These are phyloP conservation scores for Nannochloropsis oceanica DNA, from an alignment of 108 stramenopile species.

Conservation along the genomic window DNA sequence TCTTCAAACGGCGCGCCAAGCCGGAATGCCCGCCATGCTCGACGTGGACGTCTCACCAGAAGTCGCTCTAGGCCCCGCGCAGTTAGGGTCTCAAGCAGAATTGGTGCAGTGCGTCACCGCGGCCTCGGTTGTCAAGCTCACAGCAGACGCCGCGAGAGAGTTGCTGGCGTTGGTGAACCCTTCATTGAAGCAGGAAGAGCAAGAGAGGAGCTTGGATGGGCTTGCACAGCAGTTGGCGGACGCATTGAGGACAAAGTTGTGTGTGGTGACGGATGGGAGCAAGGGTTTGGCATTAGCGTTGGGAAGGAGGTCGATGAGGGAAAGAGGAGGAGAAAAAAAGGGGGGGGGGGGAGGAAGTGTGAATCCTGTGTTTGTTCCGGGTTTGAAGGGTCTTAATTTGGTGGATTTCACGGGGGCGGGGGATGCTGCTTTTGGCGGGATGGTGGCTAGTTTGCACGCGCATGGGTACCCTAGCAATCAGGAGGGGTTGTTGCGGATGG, in stretches of 20 bases:
- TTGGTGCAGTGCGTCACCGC: not conserved
- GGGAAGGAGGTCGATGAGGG: not conserved
- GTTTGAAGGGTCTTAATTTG: not conserved
- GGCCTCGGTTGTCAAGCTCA: not conserved
- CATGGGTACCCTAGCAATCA: not conserved
- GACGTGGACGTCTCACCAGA: not conserved
- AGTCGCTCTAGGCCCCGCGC: not conserved
- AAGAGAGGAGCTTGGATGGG: not conserved
- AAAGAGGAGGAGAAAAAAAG: not conserved
- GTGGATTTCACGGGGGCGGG: not conserved
- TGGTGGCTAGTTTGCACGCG: not conserved
- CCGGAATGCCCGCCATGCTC: not conserved
- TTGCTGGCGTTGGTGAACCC: not conserved
- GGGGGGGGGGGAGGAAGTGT: not conserved
- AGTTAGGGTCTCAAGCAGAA: not conserved
- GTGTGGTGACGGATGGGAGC: not conserved
- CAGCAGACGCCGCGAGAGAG: not conserved
- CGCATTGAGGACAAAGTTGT: not conserved
- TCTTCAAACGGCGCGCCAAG: not conserved
- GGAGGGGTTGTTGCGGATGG: not conserved
- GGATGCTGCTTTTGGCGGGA: not conserved
- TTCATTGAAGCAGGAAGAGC: not conserved
- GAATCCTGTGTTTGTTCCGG: not conserved
- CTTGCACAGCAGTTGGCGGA: not conserved
- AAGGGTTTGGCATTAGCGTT: not conserved